phyloP scores from a whole-genome alignment of 441 rosid species.

The Cnidoscolus chayamansa region DNA sequence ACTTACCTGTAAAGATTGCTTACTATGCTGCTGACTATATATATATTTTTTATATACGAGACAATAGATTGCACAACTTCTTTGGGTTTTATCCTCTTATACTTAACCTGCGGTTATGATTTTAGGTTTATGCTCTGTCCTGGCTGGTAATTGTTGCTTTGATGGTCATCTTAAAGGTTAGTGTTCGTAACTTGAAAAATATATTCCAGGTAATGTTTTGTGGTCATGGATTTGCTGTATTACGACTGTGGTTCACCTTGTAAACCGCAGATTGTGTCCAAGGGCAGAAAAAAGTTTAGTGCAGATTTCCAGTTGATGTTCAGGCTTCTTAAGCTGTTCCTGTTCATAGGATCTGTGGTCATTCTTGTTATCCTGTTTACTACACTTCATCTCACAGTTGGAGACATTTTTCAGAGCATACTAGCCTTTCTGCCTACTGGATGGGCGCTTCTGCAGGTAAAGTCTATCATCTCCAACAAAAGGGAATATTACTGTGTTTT shows the following conservation, averaged over 20 bases:
- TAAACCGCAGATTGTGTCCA: slow-evolving; percentile 69
- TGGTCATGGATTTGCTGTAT: slow-evolving; percentile 1
- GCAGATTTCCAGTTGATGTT: slow-evolving; percentile 98
- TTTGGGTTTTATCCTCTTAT: not conserved
- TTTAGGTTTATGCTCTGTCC: slow-evolving; percentile 80
- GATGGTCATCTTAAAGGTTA: slow-evolving; percentile 78
- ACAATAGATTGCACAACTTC: not conserved
- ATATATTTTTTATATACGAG: not conserved
- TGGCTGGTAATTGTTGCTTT: slow-evolving; percentile 89
- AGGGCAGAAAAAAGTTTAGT: slow-evolving; percentile 96
- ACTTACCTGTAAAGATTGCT: not conserved
- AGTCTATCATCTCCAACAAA: not conserved
- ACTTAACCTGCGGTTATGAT: slow-evolving; percentile 20
- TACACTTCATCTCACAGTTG: slow-evolving; percentile 70
- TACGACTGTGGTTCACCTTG: not conserved
- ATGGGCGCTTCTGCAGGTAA: slow-evolving; percentile 91
- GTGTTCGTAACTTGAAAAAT: slow-evolving; percentile 10
- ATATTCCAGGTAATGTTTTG: not conserved
- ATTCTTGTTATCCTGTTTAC: slow-evolving; percentile 62
- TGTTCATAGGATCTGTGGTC: slow-evolving; percentile 62
- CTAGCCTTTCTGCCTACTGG: slow-evolving; percentile 90
- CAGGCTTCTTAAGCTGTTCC: slow-evolving; percentile 73
- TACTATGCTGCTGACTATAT: not conserved
- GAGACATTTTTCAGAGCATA: slow-evolving; percentile 78
- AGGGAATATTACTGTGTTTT: not conserved